phyloP scores from a whole-genome alignment of 2,329 filamentous ascomycete species.

The Emergomyces pasteurianus region DNA sequence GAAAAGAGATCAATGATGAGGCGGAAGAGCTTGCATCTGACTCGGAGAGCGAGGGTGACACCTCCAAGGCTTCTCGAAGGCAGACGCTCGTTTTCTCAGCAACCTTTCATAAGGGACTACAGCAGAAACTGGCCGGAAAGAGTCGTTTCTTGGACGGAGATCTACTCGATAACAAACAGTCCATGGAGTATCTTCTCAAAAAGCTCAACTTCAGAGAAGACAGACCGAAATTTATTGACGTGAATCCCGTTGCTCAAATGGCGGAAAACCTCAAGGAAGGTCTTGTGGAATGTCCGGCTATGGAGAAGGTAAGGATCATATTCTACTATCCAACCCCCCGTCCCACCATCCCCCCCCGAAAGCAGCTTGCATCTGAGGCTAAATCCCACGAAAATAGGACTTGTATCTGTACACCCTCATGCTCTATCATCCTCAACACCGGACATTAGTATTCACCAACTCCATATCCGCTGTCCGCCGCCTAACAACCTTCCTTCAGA shows the following conservation, averaged over 20 bases:
- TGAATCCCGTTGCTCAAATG: constrained; percentile 83
- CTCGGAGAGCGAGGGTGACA: constrained; percentile 34
- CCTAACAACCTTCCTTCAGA: constrained; percentile 70
- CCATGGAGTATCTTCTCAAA: constrained; percentile 84
- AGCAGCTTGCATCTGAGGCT: constrained; percentile 6
- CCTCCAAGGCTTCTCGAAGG: constrained; percentile 32
- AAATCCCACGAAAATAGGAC: constrained; percentile 44
- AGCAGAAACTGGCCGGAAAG: constrained; percentile 81
- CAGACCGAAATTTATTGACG: constrained; percentile 80
- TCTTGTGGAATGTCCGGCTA: constrained; percentile 79
- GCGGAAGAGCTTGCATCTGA: constrained; percentile 19
- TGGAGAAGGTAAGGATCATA: constrained; percentile 62
- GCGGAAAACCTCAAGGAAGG: constrained; percentile 76
- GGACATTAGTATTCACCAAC: constrained; percentile 87
- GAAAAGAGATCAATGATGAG: constrained; percentile 39
- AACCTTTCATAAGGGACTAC: constrained; percentile 82
- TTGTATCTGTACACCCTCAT: constrained; percentile 85
- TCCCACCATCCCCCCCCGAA: neutral
- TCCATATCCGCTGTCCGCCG: constrained; percentile 87
- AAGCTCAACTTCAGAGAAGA: constrained; percentile 79
- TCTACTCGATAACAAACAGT: constrained; percentile 60
- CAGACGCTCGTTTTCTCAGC: constrained; percentile 96
- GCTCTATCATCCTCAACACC: constrained; percentile 65
- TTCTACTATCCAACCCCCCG: neutral
- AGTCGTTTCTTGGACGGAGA: constrained; percentile 45